Conservation (phyloP, 148 eudicot genomes). For the Spergularia marina region DNA sequence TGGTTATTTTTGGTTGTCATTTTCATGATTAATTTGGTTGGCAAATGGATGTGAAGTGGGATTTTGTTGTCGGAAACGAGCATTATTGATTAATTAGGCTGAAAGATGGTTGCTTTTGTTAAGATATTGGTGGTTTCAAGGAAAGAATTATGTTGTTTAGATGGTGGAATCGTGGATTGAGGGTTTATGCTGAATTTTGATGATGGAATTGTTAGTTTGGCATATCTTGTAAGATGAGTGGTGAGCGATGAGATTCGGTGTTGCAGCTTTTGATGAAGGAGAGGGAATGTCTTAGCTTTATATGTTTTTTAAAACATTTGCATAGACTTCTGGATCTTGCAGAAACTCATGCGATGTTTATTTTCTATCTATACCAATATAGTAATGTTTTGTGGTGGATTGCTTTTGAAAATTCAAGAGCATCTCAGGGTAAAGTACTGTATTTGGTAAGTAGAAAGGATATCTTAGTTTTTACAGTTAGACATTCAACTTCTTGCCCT, state of each 20-base stretch:
- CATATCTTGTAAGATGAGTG: no score
- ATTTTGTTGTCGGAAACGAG: no score
- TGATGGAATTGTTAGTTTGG: no score
- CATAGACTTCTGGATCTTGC: neutral
- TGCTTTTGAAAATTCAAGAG: neutral
- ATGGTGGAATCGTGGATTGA: no score
- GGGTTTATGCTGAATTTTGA: no score
- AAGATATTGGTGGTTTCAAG: neutral
- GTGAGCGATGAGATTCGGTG: no score
- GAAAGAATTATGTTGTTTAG: no score
- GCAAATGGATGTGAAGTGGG: neutral
- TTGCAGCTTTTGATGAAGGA: conserved; percentile 5
- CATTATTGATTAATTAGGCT: no score
- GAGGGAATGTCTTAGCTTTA: neutral
- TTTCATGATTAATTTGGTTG: neutral
- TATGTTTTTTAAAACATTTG: neutral
- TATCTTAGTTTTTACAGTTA: no score
- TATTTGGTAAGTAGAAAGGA: neutral
- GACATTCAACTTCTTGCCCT: no score
- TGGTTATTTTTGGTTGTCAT: no score
- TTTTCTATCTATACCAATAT: neutral
- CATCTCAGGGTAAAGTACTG: neutral
- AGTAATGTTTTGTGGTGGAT: neutral
- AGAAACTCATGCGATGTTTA: neutral
- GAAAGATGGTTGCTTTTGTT: neutral